Percentiles rank a stretch among this genome's conserved stretches.
Conservation (phyloP, 148 eudicot genomes). For the Heliosperma pusillum region DNA sequence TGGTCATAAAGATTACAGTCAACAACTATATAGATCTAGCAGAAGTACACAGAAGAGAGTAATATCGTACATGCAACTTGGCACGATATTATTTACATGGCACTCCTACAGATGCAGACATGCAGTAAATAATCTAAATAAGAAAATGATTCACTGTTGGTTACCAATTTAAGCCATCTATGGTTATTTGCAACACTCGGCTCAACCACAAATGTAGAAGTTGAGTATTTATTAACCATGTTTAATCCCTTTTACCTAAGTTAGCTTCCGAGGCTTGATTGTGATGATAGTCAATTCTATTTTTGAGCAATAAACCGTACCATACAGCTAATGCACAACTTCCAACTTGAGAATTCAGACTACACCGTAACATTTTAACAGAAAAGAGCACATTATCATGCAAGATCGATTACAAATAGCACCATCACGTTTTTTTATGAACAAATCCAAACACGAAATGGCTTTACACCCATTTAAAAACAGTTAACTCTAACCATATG, state of each 20-base stretch:
- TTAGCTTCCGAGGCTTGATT: neutral
- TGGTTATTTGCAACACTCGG: neutral
- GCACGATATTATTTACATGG: neutral
- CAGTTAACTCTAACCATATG: neutral
- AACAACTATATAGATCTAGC: neutral
- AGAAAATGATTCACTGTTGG: neutral
- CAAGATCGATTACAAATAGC: neutral
- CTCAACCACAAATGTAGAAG: neutral
- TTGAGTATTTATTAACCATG: too few species aligned
- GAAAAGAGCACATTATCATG: neutral
- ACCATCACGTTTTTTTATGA: neutral
- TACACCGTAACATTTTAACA: too few species aligned
- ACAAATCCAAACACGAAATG: neutral
- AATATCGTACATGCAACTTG: neutral
- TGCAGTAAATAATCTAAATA: neutral
- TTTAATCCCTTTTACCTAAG: neutral
- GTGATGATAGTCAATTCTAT: neutral
- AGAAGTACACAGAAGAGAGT: neutral
- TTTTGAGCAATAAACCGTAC: too few species aligned
- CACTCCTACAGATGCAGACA: neutral
- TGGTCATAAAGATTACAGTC: neutral
- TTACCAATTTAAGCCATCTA: neutral
- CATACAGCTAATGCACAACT: neutral
- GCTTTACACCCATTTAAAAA: neutral
- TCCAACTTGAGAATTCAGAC: neutral